Percentiles rank a stretch among this genome's conserved stretches.
These are phyloP conservation scores for Oxytropis ochrocephala DNA, from an alignment of 306 rosid species.

Conservation along the genomic window DNA sequence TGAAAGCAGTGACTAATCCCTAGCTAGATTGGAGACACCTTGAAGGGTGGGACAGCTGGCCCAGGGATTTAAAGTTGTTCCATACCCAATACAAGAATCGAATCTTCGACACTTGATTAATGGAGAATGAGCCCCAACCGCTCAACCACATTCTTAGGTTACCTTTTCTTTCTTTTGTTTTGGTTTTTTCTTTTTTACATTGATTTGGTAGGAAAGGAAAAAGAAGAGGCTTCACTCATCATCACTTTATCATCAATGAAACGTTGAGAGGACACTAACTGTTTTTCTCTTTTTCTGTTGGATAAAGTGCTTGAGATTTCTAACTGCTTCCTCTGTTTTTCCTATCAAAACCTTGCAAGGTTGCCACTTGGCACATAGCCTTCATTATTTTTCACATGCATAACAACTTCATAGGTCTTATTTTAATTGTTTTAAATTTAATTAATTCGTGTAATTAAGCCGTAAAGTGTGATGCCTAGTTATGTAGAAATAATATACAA, in stretches of 20 bases:
- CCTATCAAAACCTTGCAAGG: constrained; percentile 25
- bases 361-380: constrained; percentile 19
- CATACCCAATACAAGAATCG: too few relatives aligned
- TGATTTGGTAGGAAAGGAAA: constrained; percentile 52
- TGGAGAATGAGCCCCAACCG: too few relatives aligned
- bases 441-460: background rate
- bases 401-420: background rate
- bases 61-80: too few relatives aligned
- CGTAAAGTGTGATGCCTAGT: background rate
- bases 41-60: too few relatives aligned
- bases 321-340: constrained; percentile 25
- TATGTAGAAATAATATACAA: background rate
- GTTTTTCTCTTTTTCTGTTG: constrained; percentile 34
- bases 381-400: constrained; percentile 11
- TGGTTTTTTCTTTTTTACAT: background rate
- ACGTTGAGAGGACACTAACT: constrained; percentile 62
- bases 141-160: too few relatives aligned
- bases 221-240: constrained; percentile 30
- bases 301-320: constrained; percentile 17
- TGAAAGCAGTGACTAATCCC: too few relatives aligned
- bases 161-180: background rate
- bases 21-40: too few relatives aligned
- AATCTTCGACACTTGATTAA: too few relatives aligned
- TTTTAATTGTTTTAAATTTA: background rate
- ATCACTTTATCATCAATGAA: constrained; percentile 52